phyloP scores from a whole-genome alignment of 208 protist genomes.

The Angomonas deanei region DNA sequence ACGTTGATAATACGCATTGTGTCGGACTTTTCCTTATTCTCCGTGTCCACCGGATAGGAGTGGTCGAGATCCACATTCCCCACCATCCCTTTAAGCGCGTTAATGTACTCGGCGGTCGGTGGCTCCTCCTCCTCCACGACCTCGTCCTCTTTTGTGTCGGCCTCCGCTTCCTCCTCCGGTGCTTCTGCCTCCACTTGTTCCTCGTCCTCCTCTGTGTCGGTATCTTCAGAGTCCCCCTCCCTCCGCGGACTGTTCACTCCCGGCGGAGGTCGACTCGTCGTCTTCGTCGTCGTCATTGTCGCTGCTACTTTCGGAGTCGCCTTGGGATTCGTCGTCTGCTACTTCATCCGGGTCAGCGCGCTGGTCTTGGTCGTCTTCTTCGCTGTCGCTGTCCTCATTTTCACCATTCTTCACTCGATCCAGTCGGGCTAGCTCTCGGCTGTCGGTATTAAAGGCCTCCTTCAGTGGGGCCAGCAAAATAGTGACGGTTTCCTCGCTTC shows the following conservation, averaged over 20 bases:
- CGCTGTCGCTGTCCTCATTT: slow-evolving; percentile 19
- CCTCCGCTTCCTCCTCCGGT: slow-evolving; percentile 7
- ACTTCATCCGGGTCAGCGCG: slow-evolving; percentile 3
- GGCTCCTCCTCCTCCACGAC: slow-evolving; percentile 64
- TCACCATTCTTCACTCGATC: slow-evolving; percentile 39
- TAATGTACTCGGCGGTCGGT: slow-evolving; percentile 82
- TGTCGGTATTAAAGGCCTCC: slow-evolving; percentile 80
- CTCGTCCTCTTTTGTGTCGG: slow-evolving; percentile 1
- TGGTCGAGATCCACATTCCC: slow-evolving; percentile 80
- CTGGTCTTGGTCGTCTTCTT: slow-evolving; percentile 21
- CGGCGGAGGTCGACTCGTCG: slow-evolving; percentile 15
- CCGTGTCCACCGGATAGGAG: slow-evolving; percentile 65
- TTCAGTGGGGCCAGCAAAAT: slow-evolving; percentile 70
- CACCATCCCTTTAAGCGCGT: slow-evolving; percentile 78
- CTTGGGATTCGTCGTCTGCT: slow-evolving; percentile 10
- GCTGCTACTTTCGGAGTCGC: slow-evolving; percentile 11
- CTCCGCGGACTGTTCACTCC: not conserved
- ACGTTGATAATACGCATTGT: slow-evolving; percentile 69
- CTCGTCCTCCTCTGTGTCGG: slow-evolving; percentile 13
- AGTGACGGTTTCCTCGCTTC: slow-evolving; percentile 48
- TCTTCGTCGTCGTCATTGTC: slow-evolving; percentile 15
- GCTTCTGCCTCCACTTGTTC: slow-evolving; percentile 10
- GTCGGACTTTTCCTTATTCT: slow-evolving; percentile 75
- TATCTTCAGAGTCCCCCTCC: slow-evolving; percentile 2
- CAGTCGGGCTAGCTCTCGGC: slow-evolving; percentile 62